Evolutionary conservation across 2,329 filamentous ascomycete species (phyloP), one percentile per base, ranked within the genome.

Genomic region (Peltaster fructicola): DNA sequence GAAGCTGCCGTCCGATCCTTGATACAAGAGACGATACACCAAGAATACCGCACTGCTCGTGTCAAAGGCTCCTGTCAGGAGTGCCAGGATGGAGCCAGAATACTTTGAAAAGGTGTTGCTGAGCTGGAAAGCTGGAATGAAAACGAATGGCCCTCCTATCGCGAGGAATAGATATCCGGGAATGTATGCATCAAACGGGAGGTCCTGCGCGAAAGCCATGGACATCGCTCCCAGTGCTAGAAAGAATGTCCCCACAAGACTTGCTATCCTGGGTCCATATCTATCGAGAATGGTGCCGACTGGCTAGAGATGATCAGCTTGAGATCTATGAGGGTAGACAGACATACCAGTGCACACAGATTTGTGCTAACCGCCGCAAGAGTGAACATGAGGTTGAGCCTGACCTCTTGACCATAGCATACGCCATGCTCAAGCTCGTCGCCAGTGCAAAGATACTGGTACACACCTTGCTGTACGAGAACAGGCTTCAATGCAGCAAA

Each of bases 361-460:
- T 92, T 92, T 18, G 82, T 90, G 5, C 68, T 76, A 7, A 91
- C 81, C 8, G 81, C 82, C 8, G 82, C 82, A 19, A 82, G 65
- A 5, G 81, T 90, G 58, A 92, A 92, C 78, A 91, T 91, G 37
- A 92, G 57, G 48, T 92, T 92, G 29, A 92, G 63, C 30, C 59
- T 47, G 27, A 68, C 46, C 37, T 67, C 64, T 39, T 73, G 68
- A 31, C 59, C 56, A 32, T 62, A 65, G 43, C 68, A 73, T 10
- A 66, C 55, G 3, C 54, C 55, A 4, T 57, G 44, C 2, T 60
- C 49, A 11, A 67, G 29, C 41, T 67, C 61, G 23, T 63, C 48
- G 26, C 54, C 32, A 5, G 59, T 63, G 42, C 79, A 88, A 16
- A 60, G 51, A 24, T 77, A 60, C 19, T 58, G 58, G 47, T 82